A percentile compares a stretch with the other conserved stretches of the same genome.
These are phyloP conservation scores for Lasiosphaeria ovina DNA, from an alignment of 495 filamentous ascomycete genomes.

Conservation along the genomic window DNA sequence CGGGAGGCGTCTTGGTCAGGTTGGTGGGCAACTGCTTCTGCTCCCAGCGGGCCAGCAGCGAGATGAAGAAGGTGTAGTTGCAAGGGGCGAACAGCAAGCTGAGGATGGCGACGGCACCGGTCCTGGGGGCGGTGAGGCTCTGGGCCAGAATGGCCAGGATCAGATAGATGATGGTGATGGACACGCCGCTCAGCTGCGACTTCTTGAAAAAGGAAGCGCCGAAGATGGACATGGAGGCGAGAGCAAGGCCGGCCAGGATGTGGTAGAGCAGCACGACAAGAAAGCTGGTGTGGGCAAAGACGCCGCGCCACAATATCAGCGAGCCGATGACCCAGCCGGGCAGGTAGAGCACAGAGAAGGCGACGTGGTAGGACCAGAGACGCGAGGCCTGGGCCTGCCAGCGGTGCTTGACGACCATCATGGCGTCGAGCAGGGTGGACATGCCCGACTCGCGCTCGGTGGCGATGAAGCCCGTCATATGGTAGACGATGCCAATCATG, in stretches of 20 bases:
- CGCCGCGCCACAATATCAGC: conserved; percentile 56
- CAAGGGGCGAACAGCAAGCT: conserved; percentile 72
- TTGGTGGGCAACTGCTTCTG: conserved; percentile 52
- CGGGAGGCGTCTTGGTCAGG: conserved; percentile 54
- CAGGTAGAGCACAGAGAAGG: conserved; percentile 66
- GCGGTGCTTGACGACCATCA: conserved; percentile 64
- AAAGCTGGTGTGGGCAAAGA: conserved; percentile 61
- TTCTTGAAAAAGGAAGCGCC: conserved; percentile 71
- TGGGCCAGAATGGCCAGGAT: conserved; percentile 69
- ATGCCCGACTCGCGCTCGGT: conserved; percentile 76
- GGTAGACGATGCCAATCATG: conserved; percentile 69
- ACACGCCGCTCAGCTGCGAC: conserved; percentile 73
- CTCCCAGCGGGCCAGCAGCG: conserved; percentile 67
- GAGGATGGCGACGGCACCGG: conserved; percentile 59
- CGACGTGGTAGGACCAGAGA: conserved; percentile 63
- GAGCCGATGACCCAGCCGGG: conserved; percentile 69
- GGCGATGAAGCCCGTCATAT: conserved; percentile 73
- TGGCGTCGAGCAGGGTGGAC: conserved; percentile 76
- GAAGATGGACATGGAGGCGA: conserved; percentile 68
- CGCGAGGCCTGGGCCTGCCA: conserved; percentile 70
- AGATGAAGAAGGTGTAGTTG: conserved; percentile 72
- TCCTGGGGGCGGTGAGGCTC: conserved; percentile 54
- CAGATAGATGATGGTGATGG: conserved; percentile 61
- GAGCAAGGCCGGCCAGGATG: conserved; percentile 61
- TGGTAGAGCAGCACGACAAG: conserved; percentile 62